These are phyloP conservation scores for Trichoderma sp. DNA, from an alignment of 2,329 filamentous ascomycete species.

Conservation along the genomic window DNA sequence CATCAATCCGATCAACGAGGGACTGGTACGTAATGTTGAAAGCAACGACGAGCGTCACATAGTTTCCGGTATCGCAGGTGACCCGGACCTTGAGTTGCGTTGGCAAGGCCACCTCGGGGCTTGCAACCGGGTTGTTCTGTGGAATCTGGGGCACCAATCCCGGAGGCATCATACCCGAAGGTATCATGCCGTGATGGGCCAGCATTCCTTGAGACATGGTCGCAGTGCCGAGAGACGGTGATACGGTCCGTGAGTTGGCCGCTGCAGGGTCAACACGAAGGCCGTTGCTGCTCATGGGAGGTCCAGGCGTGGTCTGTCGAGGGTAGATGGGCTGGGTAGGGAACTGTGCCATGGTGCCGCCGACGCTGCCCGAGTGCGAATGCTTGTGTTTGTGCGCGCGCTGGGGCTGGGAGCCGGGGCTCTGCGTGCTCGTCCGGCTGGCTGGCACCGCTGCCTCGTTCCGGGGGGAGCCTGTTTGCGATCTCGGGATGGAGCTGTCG, in stretches of 20 bases:
- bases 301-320: constrained; percentile 49
- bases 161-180: constrained; percentile 11
- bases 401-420: constrained; percentile 67
- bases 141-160: constrained; percentile 31
- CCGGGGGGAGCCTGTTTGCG: constrained; percentile 78
- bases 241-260: constrained; percentile 48
- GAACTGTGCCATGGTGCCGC: constrained; percentile 57
- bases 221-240: constrained; percentile 48
- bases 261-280: constrained; percentile 44
- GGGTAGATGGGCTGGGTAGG: constrained; percentile 56
- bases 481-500: constrained; percentile 70
- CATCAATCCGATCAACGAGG: constrained; percentile 91
- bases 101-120: constrained; percentile 55
- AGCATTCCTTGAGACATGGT: constrained; percentile 28
- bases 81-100: constrained; percentile 95
- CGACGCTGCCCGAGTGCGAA: constrained; percentile 50
- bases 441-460: constrained; percentile 68
- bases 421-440: constrained; percentile 66
- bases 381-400: constrained; percentile 54
- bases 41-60: constrained; percentile 92
- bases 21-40: constrained; percentile 95
- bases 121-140: constrained; percentile 40
- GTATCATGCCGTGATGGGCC: constrained; percentile 16
- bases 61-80: constrained; percentile 81
- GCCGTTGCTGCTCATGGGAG: constrained; percentile 34